Evolutionary conservation across 305 asterid species (phyloP).

Genomic region (Fraxinus paxiana): DNA sequence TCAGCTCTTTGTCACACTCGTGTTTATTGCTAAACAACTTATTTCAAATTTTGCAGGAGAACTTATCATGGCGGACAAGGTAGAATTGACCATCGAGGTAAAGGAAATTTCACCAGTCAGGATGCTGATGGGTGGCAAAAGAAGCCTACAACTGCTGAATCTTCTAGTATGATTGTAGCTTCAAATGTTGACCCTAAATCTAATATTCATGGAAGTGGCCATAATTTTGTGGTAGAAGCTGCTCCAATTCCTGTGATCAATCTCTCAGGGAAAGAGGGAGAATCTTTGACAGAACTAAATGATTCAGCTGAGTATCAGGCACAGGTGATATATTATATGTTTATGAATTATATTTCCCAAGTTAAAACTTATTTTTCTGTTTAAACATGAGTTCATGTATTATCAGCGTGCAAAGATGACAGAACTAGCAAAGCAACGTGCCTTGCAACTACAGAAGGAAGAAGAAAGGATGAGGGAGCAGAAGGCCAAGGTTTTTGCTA

Average conservation of each 20-base stretch:
- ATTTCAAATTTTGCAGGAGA: slow-evolving; percentile 46
- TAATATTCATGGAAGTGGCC: slow-evolving; percentile 28
- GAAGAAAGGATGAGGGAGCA: slow-evolving; percentile 81
- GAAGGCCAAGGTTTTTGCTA: slow-evolving; percentile 90
- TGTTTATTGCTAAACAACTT: slow-evolving; percentile 17
- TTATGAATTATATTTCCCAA: neutral
- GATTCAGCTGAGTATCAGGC: slow-evolving; percentile 68
- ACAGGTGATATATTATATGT: slow-evolving; percentile 41
- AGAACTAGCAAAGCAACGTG: slow-evolving; percentile 78
- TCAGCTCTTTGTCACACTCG: neutral
- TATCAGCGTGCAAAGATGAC: slow-evolving; percentile 67
- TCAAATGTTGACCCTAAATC: slow-evolving; percentile 33
- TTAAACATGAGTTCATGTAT: slow-evolving; percentile 4
- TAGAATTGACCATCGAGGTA: slow-evolving; percentile 50
- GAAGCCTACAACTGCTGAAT: slow-evolving; percentile 43
- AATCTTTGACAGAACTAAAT: slow-evolving; percentile 38
- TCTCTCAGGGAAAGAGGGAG: slow-evolving; percentile 36
- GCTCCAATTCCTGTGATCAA: slow-evolving; percentile 32
- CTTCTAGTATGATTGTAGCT: slow-evolving; percentile 27
- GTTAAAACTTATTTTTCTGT: slow-evolving; percentile 5
- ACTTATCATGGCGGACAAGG: slow-evolving; percentile 47
- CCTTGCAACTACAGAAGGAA: slow-evolving; percentile 69
- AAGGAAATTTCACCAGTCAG: slow-evolving; percentile 47
- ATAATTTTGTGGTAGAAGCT: slow-evolving; percentile 40
- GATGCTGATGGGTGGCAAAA: slow-evolving; percentile 63